phyloP scores from a whole-genome alignment of 2,329 filamentous ascomycete genomes.

The Fusarium pseudocircinatum region DNA sequence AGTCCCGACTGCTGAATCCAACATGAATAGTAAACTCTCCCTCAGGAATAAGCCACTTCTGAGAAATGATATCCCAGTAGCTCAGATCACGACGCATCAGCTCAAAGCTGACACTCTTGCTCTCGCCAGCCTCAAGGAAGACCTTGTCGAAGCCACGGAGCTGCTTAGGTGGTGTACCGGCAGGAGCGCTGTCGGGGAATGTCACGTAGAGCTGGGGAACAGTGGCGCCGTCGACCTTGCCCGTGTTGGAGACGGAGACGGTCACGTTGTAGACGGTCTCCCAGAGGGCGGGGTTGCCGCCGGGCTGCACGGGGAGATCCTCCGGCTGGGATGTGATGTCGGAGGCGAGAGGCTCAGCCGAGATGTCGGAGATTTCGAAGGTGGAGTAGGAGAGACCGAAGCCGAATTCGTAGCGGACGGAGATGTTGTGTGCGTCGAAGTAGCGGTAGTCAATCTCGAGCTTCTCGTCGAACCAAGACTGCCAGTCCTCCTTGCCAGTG shows the following conservation, averaged over 20 bases:
- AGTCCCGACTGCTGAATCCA: constrained; percentile 43
- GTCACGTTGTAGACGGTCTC: constrained; percentile 59
- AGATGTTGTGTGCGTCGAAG: constrained; percentile 68
- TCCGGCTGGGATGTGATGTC: constrained; percentile 45
- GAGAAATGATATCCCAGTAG: constrained; percentile 57
- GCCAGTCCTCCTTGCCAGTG: constrained; percentile 53
- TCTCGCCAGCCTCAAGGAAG: constrained; percentile 53
- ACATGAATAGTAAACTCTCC: constrained; percentile 42
- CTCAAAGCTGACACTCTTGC: constrained; percentile 53
- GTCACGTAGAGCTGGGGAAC: constrained; percentile 67
- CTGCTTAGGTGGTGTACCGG: constrained; percentile 58
- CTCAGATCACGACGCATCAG: constrained; percentile 60
- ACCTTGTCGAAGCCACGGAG: constrained; percentile 64
- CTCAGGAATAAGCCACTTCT: constrained; percentile 51
- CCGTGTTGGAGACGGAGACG: constrained; percentile 61
- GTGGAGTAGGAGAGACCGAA: constrained; percentile 75
- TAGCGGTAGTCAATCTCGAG: constrained; percentile 75
- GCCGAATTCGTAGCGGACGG: constrained; percentile 72
- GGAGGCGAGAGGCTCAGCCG: constrained; percentile 31
- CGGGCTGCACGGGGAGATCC: constrained; percentile 51
- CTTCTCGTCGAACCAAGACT: constrained; percentile 66
- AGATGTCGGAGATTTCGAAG: constrained; percentile 59
- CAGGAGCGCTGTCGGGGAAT: constrained; percentile 50
- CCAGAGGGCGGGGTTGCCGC: constrained; percentile 67
- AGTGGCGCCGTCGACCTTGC: constrained; percentile 57